Percentiles rank a stretch among this genome's conserved stretches.
Evolutionary conservation across 805 yeast species (phyloP).

Genomic region (Wickerhamomyces pijperi): DNA sequence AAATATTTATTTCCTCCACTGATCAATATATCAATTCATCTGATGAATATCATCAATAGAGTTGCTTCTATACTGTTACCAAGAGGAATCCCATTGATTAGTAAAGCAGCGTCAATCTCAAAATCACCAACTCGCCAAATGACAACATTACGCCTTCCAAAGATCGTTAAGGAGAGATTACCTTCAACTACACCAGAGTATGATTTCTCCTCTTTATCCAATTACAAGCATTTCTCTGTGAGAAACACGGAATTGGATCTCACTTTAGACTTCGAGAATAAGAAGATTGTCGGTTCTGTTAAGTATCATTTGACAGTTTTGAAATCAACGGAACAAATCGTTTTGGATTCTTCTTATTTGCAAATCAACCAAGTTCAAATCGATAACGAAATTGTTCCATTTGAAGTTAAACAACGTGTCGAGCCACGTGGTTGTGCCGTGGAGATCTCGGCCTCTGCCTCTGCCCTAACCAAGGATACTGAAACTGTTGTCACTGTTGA

Average conservation of each 20-base stretch:
- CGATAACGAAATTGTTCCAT: slow-evolving; percentile 23
- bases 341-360: slow-evolving; percentile 62
- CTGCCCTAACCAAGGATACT: slow-evolving; percentile 3
- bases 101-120: no score
- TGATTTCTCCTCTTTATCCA: slow-evolving; percentile 76
- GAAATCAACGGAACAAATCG: slow-evolving; percentile 24
- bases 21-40: no score
- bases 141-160: slow-evolving; percentile 14
- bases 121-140: no score
- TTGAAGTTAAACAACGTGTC: slow-evolving; percentile 26
- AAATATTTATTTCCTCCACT: no score
- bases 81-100: no score
- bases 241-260: slow-evolving; percentile 40
- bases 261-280: slow-evolving; percentile 41
- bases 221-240: slow-evolving; percentile 45
- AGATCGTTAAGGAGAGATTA: slow-evolving; percentile 19
- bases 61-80: no score
- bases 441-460: slow-evolving; percentile 11
- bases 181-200: slow-evolving; percentile 32
- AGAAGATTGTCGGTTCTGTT: slow-evolving; percentile 46
- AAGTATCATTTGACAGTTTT: slow-evolving; percentile 29
- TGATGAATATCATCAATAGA: no score
- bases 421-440: slow-evolving; percentile 56
- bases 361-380: slow-evolving; percentile 32
- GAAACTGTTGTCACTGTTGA: slow-evolving; percentile 26